Evolutionary conservation across 495 filamentous ascomycete species (phyloP).

Genomic region (Hyaloscypha bicolor): DNA sequence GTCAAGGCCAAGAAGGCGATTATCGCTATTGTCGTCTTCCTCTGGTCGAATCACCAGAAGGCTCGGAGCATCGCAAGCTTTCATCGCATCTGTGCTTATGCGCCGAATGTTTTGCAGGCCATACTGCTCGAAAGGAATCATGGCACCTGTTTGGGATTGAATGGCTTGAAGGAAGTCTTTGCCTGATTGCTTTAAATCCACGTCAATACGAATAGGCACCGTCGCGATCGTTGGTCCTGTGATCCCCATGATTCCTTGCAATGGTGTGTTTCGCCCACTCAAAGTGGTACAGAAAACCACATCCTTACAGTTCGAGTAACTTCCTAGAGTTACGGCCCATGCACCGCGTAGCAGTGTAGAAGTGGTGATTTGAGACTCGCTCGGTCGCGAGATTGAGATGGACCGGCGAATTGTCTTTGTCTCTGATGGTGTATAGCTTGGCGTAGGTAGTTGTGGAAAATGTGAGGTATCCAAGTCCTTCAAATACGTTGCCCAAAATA

Average conservation of each 20-base stretch:
- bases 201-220: constrained; percentile 36
- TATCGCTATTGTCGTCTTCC: background rate
- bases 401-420: too few relatives aligned
- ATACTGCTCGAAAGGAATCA: constrained; percentile 65
- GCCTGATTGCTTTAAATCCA: constrained; percentile 59
- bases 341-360: constrained; percentile 25
- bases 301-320: constrained; percentile 44
- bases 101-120: constrained; percentile 71
- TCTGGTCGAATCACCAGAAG: constrained; percentile 27
- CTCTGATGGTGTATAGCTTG: too few relatives aligned
- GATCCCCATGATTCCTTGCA: constrained; percentile 14
- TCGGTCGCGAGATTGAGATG: too few relatives aligned
- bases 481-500: too few relatives aligned
- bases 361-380: too few relatives aligned
- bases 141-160: constrained; percentile 52
- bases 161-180: constrained; percentile 53
- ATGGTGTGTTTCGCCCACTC: constrained; percentile 14
- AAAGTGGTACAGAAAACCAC: constrained; percentile 40
- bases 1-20: background rate
- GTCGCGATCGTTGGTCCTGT: constrained; percentile 11
- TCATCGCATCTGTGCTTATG: constrained; percentile 60
- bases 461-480: too few relatives aligned
- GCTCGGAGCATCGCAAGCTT: constrained; percentile 65
- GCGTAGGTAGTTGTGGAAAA: too few relatives aligned
- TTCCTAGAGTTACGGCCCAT: too few relatives aligned